Evolutionary conservation across 2,329 filamentous ascomycete species (phyloP).

Genomic region (Zymoseptoria crescenta): DNA sequence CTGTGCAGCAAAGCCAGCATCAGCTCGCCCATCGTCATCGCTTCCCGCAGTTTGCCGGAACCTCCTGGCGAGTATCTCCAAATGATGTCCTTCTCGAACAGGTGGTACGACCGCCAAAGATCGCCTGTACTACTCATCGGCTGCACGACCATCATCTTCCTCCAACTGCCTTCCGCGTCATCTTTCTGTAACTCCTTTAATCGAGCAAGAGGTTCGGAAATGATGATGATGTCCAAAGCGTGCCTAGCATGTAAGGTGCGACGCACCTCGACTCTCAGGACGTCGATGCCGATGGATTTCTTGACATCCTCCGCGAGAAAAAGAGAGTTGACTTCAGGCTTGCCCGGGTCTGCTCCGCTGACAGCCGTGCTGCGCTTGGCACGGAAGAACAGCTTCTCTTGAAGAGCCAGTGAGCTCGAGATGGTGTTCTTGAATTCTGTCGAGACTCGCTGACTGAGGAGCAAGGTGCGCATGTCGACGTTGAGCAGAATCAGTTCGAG

Average conservation of each 20-base stretch:
- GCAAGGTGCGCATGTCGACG: neutral
- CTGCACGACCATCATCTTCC: neutral
- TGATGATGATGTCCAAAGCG: neutral
- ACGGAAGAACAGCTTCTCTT: neutral
- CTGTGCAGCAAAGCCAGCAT: neutral
- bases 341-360: neutral
- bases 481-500: neutral
- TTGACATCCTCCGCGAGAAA: neutral
- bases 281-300: neutral
- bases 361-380: neutral
- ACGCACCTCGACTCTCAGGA: no score
- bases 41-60: no score
- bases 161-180: neutral
- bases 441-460: slow-evolving; percentile 2
- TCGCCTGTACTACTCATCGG: neutral
- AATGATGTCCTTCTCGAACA: no score
- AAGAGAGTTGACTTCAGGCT: neutral
- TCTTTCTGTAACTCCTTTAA: neutral
- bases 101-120: no score
- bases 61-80: no score
- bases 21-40: neutral
- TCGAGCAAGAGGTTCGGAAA: neutral
- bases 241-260: neutral
- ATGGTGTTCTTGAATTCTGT: slow-evolving; percentile 1
- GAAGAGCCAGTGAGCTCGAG: neutral